Evolutionary conservation across 306 rosid genomes (phyloP).

Genomic region (Vachellia pachyceras): DNA sequence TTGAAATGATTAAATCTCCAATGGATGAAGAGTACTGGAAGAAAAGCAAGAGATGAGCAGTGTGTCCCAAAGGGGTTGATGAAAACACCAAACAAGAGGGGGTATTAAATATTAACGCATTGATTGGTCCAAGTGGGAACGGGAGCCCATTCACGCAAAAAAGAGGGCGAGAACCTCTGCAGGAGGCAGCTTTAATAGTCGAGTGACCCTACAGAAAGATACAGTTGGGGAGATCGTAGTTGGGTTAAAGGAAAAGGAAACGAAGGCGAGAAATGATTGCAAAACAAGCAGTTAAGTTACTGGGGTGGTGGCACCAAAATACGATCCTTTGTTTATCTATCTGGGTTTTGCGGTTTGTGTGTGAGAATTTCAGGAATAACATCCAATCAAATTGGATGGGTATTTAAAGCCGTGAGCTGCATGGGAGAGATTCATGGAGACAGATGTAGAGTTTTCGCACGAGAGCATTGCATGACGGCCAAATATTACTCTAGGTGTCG

Average conservation of each 20-base stretch:
- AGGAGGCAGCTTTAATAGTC: background rate
- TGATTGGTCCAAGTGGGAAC: background rate
- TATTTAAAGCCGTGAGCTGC: too few species aligned
- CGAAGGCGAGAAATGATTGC: background rate
- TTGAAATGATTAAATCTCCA: background rate
- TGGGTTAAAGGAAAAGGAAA: background rate
- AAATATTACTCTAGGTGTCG: too few species aligned
- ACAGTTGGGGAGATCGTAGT: background rate
- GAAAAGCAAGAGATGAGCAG: background rate
- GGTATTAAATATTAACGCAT: background rate
- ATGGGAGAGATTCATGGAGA: too few species aligned
- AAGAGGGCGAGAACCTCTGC: background rate
- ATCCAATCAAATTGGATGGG: too few species aligned
- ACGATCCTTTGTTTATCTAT: too few species aligned
- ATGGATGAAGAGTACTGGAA: background rate
- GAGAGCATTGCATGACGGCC: too few species aligned
- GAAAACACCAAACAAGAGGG: background rate
- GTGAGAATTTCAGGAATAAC: too few species aligned
- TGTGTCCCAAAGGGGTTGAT: background rate
- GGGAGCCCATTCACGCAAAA: background rate
- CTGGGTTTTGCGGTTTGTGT: too few species aligned
- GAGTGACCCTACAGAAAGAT: background rate
- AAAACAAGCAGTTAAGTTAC: background rate
- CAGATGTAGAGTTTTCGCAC: too few species aligned
- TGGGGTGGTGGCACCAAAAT: background rate